A percentile compares a stretch with the other conserved stretches of the same genome.
These are phyloP conservation scores for Chlamydomonas incerta DNA, from an alignment of 139 green algal species.

Conservation along the genomic window DNA sequence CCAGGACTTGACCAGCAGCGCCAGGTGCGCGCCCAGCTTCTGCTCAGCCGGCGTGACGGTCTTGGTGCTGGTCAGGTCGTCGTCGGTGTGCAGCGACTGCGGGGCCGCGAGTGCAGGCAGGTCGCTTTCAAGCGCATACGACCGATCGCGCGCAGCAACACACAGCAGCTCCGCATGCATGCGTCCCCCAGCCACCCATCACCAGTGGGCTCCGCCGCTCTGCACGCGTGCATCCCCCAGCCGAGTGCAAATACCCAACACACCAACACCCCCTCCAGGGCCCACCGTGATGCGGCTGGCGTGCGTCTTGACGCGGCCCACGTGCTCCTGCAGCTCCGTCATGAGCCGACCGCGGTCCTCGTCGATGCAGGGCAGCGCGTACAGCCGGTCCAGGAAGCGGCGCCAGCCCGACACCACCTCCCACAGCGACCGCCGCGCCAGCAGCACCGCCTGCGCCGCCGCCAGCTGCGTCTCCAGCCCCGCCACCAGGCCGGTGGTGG, in stretches of 20 bases:
- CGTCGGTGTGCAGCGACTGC: conserved; percentile 42
- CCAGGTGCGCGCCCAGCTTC: conserved; percentile 52
- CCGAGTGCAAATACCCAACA: no score
- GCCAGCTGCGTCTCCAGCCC: conserved; percentile 25
- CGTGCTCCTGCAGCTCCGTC: conserved; percentile 32
- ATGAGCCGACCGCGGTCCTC: conserved; percentile 1
- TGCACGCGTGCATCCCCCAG: no score
- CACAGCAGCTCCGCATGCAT: no score
- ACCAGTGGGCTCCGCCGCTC: no score
- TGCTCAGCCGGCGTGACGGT: conserved; percentile 51
- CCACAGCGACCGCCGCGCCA: conserved; percentile 42
- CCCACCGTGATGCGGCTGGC: conserved; percentile 28
- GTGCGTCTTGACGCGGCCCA: conserved; percentile 25
- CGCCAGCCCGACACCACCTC: conserved; percentile 45
- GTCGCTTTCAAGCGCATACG: no score
- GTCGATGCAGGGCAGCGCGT: conserved; percentile 31
- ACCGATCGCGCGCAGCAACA: no score
- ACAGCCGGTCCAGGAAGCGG: conserved; percentile 41
- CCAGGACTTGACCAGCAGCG: conserved; percentile 50
- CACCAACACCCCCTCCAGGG: not conserved
- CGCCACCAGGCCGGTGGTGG: conserved; percentile 32
- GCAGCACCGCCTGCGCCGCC: conserved; percentile 15
- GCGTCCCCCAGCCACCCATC: no score
- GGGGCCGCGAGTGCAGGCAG: not conserved
- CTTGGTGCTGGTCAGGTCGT: conserved; percentile 45